Percentiles rank a stretch among this genome's conserved stretches.
Conservation (phyloP, 1,284 basidiomycete species). For the Rhodofomes roseus region DNA sequence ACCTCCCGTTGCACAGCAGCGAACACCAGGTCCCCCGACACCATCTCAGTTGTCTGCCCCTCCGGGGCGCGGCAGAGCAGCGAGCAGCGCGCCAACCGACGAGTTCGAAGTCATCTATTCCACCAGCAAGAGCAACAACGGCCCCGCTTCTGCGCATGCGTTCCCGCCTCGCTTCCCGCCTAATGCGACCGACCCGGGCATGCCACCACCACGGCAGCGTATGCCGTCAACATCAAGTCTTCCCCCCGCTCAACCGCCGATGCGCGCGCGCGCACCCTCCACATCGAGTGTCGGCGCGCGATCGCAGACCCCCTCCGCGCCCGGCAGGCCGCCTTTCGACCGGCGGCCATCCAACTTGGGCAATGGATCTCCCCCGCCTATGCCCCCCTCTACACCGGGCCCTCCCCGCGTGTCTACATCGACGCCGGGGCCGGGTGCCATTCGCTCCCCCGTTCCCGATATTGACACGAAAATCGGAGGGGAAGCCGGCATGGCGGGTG, state of each 20-base stretch:
- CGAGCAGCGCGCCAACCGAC: conserved; percentile 10
- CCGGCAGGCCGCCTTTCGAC: conserved; percentile 13
- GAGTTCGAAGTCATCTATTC: conserved; percentile 23
- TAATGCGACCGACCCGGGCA: background rate
- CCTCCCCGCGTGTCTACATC: background rate
- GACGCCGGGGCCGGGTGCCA: background rate
- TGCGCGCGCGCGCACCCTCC: conserved; percentile 18
- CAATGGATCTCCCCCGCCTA: background rate
- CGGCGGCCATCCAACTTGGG: conserved; percentile 11
- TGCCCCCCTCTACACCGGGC: background rate
- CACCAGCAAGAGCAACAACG: conserved; percentile 12
- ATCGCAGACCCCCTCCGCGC: conserved; percentile 16
- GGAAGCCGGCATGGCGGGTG: conserved; percentile 86
- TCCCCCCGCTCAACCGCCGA: conserved; percentile 9
- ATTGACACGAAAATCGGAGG: conserved; percentile 75
- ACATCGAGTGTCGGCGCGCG: conserved; percentile 11
- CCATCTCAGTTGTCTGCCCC: conserved; percentile 6
- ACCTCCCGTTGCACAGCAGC: background rate
- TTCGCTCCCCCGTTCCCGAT: conserved; percentile 16
- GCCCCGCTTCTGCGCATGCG: background rate
- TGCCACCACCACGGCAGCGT: conserved; percentile 2
- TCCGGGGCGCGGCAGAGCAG: conserved; percentile 18
- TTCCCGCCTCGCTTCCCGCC: background rate
- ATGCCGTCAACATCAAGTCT: conserved; percentile 6
- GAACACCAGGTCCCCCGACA: conserved; percentile 1